Base-by-base conservation (phyloP, 768 basidiomycete species). In the Kockovaella imperatae region DNA sequence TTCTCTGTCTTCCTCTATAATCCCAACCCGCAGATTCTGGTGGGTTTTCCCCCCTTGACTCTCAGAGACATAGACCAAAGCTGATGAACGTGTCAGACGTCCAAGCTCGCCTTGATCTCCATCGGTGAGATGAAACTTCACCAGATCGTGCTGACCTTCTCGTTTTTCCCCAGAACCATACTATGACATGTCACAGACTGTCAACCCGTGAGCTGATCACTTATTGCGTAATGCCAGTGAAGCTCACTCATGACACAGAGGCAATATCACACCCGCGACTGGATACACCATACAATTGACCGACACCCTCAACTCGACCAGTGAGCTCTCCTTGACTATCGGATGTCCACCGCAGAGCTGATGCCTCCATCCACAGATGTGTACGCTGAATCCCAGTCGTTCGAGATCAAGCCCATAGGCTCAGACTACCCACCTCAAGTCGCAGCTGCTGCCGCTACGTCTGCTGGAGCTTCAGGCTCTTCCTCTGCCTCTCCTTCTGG, bases 381-480 rank as follows among this genome's bases (percentile, higher is more conserved):
- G 50, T 71, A 67, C 54, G 63, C 67, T 15, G 54, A 47, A 23
- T 69, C 68, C 26, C 50, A 71, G 35, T 28, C 64, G 8, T 71
- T 71, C 54, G 62, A 67, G 43, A 64, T 71, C 59, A 69, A 67
- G 45, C 52, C 67, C n/a, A 52, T 45, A 28, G 63, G 63, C 13
- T 61, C 68, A 10, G 26, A 53, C 24, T 71, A 69, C 56, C 69
- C 69, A 21, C 54, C 67, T 29, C 64, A 57, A 23, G 45, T 32
- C 23, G 13, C 31, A 39, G 39, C 34, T 26, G 13, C 21, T 50
- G 51, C 5, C 24, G 30, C 26, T n/a, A n/a, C n/a, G n/a, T 30
- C 55, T 18, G 50, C 51, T 3, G 34, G 42, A 36, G 36, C 41
- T n/a, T 49, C 57, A 18, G 34, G 49, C 31, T 42, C 52, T 23